A percentile compares a stretch with the other conserved stretches of the same genome.
Conservation (phyloP, 495 filamentous ascomycete genomes). For the Aspergillus haitiensis region DNA sequence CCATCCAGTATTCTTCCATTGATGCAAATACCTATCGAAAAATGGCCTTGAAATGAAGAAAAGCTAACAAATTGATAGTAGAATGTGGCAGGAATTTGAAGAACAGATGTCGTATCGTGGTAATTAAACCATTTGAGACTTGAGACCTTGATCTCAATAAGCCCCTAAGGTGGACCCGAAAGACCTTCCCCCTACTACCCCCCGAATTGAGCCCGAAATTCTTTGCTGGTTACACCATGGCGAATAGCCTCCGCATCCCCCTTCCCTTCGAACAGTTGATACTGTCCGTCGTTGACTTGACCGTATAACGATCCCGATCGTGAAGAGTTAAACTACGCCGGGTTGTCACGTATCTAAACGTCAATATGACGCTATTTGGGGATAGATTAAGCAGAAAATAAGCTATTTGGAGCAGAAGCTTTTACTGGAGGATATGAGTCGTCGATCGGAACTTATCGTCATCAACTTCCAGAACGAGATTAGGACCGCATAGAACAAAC, state of each 20-base stretch:
- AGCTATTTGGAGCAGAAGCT: constrained; percentile 14
- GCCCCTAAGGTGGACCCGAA: no score
- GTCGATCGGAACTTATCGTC: background rate
- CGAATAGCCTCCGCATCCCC: background rate
- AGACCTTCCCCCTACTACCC: no score
- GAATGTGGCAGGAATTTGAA: no score
- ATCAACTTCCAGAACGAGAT: constrained; percentile 6
- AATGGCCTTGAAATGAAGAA: no score
- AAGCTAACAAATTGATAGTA: no score
- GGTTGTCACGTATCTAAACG: background rate
- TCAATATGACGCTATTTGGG: background rate
- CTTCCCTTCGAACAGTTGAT: background rate
- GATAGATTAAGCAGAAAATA: constrained; percentile 6
- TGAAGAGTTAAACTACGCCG: background rate
- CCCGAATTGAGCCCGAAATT: no score
- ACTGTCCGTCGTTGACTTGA: constrained; percentile 6
- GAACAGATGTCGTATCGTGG: no score
- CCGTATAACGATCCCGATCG: constrained; percentile 1
- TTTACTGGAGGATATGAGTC: background rate
- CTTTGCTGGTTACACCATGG: constrained; percentile 3
- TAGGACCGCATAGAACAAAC: constrained; percentile 6
- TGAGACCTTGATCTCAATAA: no score
- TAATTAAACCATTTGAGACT: no score
- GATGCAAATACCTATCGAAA: no score
- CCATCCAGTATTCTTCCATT: no score